Evolutionary conservation across 305 asterid species (phyloP), one percentile per base, ranked within the genome.

Genomic region (Lippia alba): DNA sequence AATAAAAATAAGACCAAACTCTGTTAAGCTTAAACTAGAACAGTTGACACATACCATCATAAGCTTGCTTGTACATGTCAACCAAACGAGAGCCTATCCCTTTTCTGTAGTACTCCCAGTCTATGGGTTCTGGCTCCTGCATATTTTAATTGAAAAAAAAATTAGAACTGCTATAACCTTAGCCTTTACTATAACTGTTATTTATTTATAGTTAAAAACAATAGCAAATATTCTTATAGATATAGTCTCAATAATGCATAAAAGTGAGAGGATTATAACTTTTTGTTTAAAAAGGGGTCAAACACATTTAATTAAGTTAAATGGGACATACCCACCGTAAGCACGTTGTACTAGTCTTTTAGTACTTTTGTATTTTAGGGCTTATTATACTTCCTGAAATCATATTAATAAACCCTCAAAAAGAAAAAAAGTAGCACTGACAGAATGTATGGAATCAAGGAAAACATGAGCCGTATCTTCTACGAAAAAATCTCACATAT

Each of bases 41-140:
- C 8, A 9, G 45, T 20, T 61, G 67, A 73, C 86, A 73, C 86
- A 67, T 84, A 90, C 97, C 91, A 63, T 94, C 99, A 78, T 89
- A 91, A 66, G 95, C 96, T 81, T 90, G 92, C 80, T 92, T 90
- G 87, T 92, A 92, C 79, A 91, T 80, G 76, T 93, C 98, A 80
- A 93, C 98, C 88, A 93, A 75, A 70, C 94, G 92, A 64, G 96
- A 76, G 56, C 96, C 97, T 56, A 93, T 79, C 68, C 96, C 96
- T 78, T 91, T 93, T 65, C 98, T 89, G 85, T 93, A 93, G 44
- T 84, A 86, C 40, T 89, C 97, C 97, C 98, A 91, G 80, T 93
- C 90, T 55, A 93, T 64, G 24, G 98, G 97, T 71, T 91, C 94
- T 11, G 98, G 96, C 79, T 93, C 96, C 97, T 93, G 90, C 84